A percentile compares a stretch with the other conserved stretches of the same genome.
phyloP scores from a whole-genome alignment of 1,284 basidiomycete genomes.

The Ceratobasidium sp. region DNA sequence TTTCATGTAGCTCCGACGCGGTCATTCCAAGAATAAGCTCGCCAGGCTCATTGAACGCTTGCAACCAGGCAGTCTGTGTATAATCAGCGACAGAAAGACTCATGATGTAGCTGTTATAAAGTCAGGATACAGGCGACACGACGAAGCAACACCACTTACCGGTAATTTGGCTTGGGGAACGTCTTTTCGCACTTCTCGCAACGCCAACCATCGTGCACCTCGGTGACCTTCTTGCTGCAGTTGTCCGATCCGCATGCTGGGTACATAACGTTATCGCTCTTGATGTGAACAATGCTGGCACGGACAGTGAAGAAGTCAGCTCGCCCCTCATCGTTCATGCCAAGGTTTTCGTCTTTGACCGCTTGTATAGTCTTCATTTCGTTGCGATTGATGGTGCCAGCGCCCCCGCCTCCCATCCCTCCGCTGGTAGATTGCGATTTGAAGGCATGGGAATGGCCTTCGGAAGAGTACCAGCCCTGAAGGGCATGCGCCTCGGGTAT shows the following conservation, averaged over 20 bases:
- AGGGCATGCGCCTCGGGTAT: conserved; percentile 84
- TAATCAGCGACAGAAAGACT: conserved; percentile 88
- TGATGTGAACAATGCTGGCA: conserved; percentile 91
- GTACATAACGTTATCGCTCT: conserved; percentile 85
- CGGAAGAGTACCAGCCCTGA: conserved; percentile 78
- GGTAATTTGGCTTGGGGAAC: conserved; percentile 77
- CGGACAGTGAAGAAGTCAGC: conserved; percentile 82
- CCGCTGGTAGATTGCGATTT: conserved; percentile 67
- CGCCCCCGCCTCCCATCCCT: conserved; percentile 51
- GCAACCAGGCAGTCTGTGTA: conserved; percentile 90
- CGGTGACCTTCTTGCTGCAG: conserved; percentile 92
- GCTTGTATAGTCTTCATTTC: conserved; percentile 81
- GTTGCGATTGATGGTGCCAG: conserved; percentile 64
- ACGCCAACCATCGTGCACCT: conserved; percentile 74
- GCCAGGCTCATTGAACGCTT: conserved; percentile 95
- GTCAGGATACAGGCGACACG: not conserved
- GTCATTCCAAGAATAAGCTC: conserved; percentile 75
- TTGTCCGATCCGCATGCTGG: conserved; percentile 83
- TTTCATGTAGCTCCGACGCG: conserved; percentile 78
- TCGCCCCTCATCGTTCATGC: conserved; percentile 69
- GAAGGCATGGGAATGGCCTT: conserved; percentile 69
- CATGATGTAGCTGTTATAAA: conserved; percentile 77
- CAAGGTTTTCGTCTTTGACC: conserved; percentile 80
- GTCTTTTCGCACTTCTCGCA: conserved; percentile 93
- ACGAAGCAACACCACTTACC: conserved; percentile 58